Evolutionary conservation across 2,329 filamentous ascomycete species (phyloP), one percentile per base, ranked within the genome.

Genomic region (Leptographium procerum): DNA sequence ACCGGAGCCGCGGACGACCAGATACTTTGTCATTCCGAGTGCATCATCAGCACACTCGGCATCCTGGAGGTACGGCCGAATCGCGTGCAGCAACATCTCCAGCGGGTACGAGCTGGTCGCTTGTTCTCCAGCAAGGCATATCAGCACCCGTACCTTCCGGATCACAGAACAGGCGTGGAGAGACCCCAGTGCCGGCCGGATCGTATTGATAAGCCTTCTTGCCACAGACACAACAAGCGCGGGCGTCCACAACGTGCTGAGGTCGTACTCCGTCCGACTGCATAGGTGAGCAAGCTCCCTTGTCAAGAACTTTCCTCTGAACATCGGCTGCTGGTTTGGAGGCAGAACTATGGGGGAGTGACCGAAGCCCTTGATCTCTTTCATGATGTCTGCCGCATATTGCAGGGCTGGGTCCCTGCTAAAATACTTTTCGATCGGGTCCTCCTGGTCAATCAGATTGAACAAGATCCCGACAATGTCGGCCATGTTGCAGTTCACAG

Each of bases 1-100:
- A 6, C 73, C 65, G 19, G 75, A 73, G 9, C 92, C 91, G 56
- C 81, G 79, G 7, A 81, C 75, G 16, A 97, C 76, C 1, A 99
- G 78, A 70, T 95, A 96, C 69, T 90, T 87, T 60, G 88, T 84
- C 36, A 99, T 81, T 0, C 91, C 92, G 51, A 97, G 78, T 1
- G 89, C 86, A 73, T 99, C 94, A 67, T 96, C 89, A 11, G 91
- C 88, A 70, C 92, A 97, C 67, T 95, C 87, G 0, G 86, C 80
- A 64, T 97, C 87, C 1, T 86, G 86, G 7, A 97, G 75, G 64
- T 91, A 95, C 0, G 85, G 84, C 11, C 87, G 80, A 24, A 96
- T 77, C 1, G 88, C 86, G 65, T 91, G 88, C 1, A 99, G 77
- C 0, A 95, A 77, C 88, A 96, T 94, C 69, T 99, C 89, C 16